Conservation (phyloP, 1,139 yeast genomes). For the Magnusiomyces clavatus region DNA sequence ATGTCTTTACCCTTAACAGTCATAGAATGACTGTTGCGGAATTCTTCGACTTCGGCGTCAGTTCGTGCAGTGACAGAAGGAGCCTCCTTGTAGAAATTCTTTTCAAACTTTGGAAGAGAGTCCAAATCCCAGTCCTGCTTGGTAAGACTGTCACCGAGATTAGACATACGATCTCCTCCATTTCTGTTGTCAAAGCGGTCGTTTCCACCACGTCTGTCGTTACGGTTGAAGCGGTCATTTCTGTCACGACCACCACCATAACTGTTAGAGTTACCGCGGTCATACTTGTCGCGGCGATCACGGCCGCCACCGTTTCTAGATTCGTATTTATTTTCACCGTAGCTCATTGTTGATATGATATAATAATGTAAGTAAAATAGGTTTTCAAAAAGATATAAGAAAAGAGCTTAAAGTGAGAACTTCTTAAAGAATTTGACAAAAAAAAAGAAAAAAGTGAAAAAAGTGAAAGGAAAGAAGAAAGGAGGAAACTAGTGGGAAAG, state of each 20-base stretch:
- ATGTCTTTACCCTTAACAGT: slow-evolving; percentile 72
- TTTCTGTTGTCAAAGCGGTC: slow-evolving; percentile 28
- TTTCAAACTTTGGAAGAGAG: slow-evolving; percentile 80
- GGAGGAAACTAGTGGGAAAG: background rate
- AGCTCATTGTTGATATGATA: slow-evolving; percentile 14
- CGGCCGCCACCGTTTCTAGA: slow-evolving; percentile 21
- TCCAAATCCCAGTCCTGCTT: slow-evolving; percentile 78
- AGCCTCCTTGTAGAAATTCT: slow-evolving; percentile 87
- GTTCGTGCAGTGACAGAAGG: slow-evolving; percentile 68
- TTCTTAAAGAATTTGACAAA: background rate
- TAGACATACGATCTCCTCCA: slow-evolving; percentile 34
- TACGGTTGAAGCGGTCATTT: slow-evolving; percentile 14
- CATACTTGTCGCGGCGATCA: slow-evolving; percentile 17
- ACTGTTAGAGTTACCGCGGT: slow-evolving; percentile 4
- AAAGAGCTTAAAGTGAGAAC: background rate
- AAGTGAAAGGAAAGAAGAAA: background rate
- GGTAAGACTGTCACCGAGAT: slow-evolving; percentile 50
- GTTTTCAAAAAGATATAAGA: background rate
- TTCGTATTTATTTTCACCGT: slow-evolving; percentile 33
- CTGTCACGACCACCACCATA: slow-evolving; percentile 14
- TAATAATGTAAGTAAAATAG: too few species aligned
- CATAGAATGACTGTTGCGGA: slow-evolving; percentile 84
- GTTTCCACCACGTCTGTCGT: slow-evolving; percentile 15
- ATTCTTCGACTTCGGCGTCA: slow-evolving; percentile 60
- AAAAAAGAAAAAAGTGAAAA: background rate